phyloP scores from a whole-genome alignment of 352 stramenopile genomes.

The Phytophthora europaea region DNA sequence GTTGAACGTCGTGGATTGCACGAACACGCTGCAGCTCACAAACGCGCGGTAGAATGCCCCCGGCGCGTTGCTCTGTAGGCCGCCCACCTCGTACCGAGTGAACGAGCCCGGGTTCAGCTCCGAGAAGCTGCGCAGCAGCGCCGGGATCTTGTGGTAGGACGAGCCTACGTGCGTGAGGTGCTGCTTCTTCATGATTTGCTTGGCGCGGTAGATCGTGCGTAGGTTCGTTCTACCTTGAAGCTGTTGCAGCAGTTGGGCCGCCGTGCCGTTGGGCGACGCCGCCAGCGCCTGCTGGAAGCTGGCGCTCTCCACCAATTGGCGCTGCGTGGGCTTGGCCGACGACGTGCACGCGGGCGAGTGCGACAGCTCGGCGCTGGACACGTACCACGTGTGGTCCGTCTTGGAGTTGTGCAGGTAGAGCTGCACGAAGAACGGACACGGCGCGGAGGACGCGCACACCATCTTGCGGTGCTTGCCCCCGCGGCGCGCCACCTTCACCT shows the following conservation, averaged over 20 bases:
- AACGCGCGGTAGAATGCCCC: constrained; percentile 58
- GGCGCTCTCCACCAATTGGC: constrained; percentile 60
- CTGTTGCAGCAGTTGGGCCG: constrained; percentile 44
- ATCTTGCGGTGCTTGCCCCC: constrained; percentile 73
- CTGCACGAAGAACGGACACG: constrained; percentile 76
- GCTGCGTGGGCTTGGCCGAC: constrained; percentile 60
- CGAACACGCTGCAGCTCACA: constrained; percentile 60
- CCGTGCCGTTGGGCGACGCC: constrained; percentile 41
- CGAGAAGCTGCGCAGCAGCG: constrained; percentile 46
- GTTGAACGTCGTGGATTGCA: constrained; percentile 45
- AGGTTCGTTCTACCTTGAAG: constrained; percentile 54
- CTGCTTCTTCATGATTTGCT: constrained; percentile 51
- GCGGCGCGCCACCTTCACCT: constrained; percentile 58
- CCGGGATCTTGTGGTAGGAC: constrained; percentile 56
- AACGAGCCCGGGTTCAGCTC: constrained; percentile 52
- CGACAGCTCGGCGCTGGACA: constrained; percentile 57
- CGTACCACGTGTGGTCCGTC: constrained; percentile 66
- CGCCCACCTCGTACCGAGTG: constrained; percentile 35
- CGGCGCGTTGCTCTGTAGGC: constrained; percentile 21
- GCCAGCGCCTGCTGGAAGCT: constrained; percentile 53
- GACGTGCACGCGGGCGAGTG: constrained; percentile 60
- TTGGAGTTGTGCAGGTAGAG: constrained; percentile 71
- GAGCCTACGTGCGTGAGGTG: constrained; percentile 43
- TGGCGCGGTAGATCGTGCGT: constrained; percentile 69
- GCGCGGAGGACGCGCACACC: constrained; percentile 48